Evolutionary conservation across 768 basidiomycete species (phyloP), one percentile per base, ranked within the genome.

Genomic region (Hygrophoropsis aurantiaca): DNA sequence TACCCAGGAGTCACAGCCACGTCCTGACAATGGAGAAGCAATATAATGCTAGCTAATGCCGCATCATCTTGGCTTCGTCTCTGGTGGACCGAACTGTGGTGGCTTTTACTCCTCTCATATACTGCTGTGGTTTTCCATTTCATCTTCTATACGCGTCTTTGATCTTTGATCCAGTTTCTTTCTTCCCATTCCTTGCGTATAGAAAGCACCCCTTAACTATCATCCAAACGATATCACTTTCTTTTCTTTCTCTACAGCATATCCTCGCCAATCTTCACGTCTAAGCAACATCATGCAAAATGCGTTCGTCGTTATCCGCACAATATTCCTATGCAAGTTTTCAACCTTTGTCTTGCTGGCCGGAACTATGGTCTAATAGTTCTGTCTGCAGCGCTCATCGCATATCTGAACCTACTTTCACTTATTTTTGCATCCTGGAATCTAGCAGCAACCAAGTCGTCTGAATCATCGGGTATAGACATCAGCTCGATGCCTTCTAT

Each of bases 401-500:
- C 68, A 9, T 79, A 75, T 53, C 62, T 83, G 35, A 80, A 74
- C 54, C 48, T 80, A 37, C 68, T 86, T 40, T 59, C 74, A 6
- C 57, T 84, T 34, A 71, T 75, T 19, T 82, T 84, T 52, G 74
- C 82, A 6, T 70, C 74, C 32, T 85, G 82, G 83, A 80, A 80
- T 56, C 61, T 82, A 18, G 63, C 65, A 41, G 66, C 70, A 13
- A 68, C 70, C 16, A 62, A 55, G 42, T 61, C 64, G 9, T 58
- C 60, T 10, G 69, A 66, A 3, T 42, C 65, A 46, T 57, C 68
- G 50, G 68, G 80, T 79, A 52, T 46, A 70, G 55, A 9, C 2
- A 36, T 43, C 20, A 33, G 20, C 27, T 21, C 40, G 8, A 11
- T 19, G 11, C 39, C 44, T 26, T 43, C 18, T 38, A 38, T 38